phyloP scores from a whole-genome alignment of 768 basidiomycete genomes.

The Suillus placidus region DNA sequence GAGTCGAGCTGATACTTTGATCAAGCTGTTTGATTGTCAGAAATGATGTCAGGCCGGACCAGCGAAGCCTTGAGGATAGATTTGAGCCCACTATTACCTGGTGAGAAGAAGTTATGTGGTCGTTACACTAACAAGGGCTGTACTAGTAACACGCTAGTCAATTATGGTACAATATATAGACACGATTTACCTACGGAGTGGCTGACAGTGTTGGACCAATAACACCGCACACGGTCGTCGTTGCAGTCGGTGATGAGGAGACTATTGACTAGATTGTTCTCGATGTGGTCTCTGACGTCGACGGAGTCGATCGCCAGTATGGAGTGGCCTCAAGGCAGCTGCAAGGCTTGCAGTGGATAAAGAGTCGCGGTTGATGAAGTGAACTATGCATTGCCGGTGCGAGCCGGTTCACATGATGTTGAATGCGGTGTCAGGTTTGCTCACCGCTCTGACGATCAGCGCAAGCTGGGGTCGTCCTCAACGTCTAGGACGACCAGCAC shows the following conservation, averaged over 20 bases:
- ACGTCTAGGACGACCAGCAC: not conserved
- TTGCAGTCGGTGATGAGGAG: not conserved
- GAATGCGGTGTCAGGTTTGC: not conserved
- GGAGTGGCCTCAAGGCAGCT: constrained; percentile 3
- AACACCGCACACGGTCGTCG: constrained; percentile 7
- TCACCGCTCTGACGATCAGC: not conserved
- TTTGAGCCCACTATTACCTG: not conserved
- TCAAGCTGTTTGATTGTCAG: constrained; percentile 1
- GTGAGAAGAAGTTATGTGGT: not conserved
- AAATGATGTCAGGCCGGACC: not conserved
- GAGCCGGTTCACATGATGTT: not conserved
- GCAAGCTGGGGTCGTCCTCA: not conserved
- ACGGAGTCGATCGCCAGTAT: constrained; percentile 5
- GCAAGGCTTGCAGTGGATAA: constrained; percentile 4
- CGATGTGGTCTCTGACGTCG: constrained; percentile 1
- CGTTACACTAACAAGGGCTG: not conserved
- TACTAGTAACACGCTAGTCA: not conserved
- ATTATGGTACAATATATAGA: not conserved
- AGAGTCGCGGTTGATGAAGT: not conserved
- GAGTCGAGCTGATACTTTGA: not conserved
- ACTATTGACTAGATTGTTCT: not conserved
- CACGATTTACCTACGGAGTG: not conserved
- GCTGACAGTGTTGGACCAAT: constrained; percentile 5
- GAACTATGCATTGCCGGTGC: not conserved
- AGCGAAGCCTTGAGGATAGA: not conserved